Evolutionary conservation across 108 stramenopile genomes (phyloP).

Genomic region (Nannochloropsis granulata): DNA sequence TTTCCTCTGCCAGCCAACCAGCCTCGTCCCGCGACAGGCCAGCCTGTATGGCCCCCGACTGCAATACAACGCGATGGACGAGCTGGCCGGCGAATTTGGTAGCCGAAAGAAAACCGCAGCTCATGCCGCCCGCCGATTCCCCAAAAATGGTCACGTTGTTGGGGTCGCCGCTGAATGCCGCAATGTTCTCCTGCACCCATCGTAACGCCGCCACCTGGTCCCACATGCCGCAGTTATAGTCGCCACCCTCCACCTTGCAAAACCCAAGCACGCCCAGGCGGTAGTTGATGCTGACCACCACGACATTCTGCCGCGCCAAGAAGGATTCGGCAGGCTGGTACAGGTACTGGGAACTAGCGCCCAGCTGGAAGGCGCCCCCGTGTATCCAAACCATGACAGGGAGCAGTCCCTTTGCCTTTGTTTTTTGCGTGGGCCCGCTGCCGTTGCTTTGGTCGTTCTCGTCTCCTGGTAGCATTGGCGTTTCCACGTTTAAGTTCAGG

Average conservation of each 20-base stretch:
- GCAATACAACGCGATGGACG: constrained; percentile 20
- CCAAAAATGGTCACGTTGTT: constrained; percentile 62
- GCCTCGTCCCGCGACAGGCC: not conserved
- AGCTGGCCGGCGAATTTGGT: constrained; percentile 11
- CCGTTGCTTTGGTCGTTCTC: not conserved
- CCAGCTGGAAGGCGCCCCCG: constrained; percentile 36
- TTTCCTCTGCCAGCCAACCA: not conserved
- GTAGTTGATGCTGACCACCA: constrained; percentile 44
- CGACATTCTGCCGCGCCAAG: constrained; percentile 10
- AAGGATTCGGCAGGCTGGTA: constrained; percentile 2
- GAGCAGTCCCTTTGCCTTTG: not conserved
- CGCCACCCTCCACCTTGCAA: constrained; percentile 19
- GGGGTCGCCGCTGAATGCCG: constrained; percentile 66
- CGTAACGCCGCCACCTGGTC: constrained; percentile 54
- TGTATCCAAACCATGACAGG: constrained; percentile 41
- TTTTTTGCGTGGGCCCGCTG: not conserved
- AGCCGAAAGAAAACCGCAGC: constrained; percentile 31
- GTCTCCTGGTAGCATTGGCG: not conserved
- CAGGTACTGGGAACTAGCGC: constrained; percentile 5
- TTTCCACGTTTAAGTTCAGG: constrained; percentile 38
- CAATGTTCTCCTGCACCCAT: constrained; percentile 58
- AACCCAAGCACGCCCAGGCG: constrained; percentile 41
- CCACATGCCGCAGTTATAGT: constrained; percentile 32
- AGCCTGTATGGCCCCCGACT: not conserved
- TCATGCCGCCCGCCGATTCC: constrained; percentile 51